Evolutionary conservation across 495 filamentous ascomycete genomes (phyloP).

Genomic region (Lasiosphaeriaceae sp.): DNA sequence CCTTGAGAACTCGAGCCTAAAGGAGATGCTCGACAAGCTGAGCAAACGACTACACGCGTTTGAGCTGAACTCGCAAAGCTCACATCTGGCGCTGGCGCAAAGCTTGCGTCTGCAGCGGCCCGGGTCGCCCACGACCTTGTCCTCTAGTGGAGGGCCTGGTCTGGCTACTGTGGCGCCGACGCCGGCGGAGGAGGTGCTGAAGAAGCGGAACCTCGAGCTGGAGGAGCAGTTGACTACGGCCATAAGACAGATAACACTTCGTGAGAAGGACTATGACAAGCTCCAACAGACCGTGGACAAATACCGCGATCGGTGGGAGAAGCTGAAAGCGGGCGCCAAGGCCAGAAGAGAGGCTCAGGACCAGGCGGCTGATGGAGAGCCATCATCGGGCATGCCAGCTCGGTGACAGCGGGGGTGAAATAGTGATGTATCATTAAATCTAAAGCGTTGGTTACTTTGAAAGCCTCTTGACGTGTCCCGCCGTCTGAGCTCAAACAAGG

Average conservation of each 20-base stretch:
- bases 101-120: slow-evolving; percentile 66
- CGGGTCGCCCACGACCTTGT: slow-evolving; percentile 28
- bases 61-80: slow-evolving; percentile 79
- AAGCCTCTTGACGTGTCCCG: too few species aligned
- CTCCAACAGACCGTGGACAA: slow-evolving; percentile 58
- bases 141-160: slow-evolving; percentile 23
- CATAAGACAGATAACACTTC: slow-evolving; percentile 52
- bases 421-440: too few species aligned
- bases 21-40: slow-evolving; percentile 71
- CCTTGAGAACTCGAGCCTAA: slow-evolving; percentile 73
- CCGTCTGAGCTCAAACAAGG: too few species aligned
- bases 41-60: slow-evolving; percentile 76
- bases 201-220: slow-evolving; percentile 49
- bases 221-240: slow-evolving; percentile 50
- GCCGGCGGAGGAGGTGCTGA: slow-evolving; percentile 29
- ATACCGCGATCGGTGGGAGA: slow-evolving; percentile 79
- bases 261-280: slow-evolving; percentile 66
- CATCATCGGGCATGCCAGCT: too few species aligned
- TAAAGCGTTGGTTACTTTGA: too few species aligned
- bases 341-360: slow-evolving; percentile 50
- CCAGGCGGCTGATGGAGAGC: not conserved
- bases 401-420: too few species aligned
- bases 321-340: slow-evolving; percentile 79
- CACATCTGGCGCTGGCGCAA: slow-evolving; percentile 73
- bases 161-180: slow-evolving; percentile 11